Base-by-base conservation (phyloP, 805 yeast species). In the Ogataea sp. region DNA sequence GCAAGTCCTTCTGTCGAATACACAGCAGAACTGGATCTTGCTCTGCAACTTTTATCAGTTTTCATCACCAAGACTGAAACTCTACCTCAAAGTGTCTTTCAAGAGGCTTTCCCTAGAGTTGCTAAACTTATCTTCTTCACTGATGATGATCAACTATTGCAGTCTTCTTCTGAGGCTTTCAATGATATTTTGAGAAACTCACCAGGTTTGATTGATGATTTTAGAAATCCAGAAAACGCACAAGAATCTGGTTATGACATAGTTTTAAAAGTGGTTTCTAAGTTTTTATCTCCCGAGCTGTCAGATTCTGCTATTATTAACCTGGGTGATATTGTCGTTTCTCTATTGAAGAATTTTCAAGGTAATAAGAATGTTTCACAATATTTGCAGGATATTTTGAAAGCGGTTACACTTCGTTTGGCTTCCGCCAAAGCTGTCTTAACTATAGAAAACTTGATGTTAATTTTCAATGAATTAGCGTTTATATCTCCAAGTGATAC, bases 291-390 rank as follows among this genome's bases (percentile, higher is more conserved):
- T 1, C 85, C 95, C 1, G 67, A 68, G 7, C 65, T 84, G 41
- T 72, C 83, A 14, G 97, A 88, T 48, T 73, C 82, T 33, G 96
- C 95, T 0, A 89, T 94, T 1, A 68, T 80, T 60, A 81, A 83
- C 42, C 74, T 85, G 33, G 97, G 90, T 11, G 78, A 50, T 63
- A 48, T 62, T 35, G 41, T 62, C 17, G 47, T 53, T 8, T 37
- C 56, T 13, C 39, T 62, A 31, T 51, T 62, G 15, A 40, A 52
- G 15, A 52, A 62, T 34, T 62, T 61, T 39, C 48, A 49, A 30
- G 34, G 63, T 39, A 68, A 65, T 39, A 42, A 56, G 7, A 53
- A 61, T 34, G 56, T 74, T 30, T 60, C 64, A 30, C 62, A 61
- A 8, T 72, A 70, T 42, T 62, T 73, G 32, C 62, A 67, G 3